Percentiles rank a stretch among this genome's conserved stretches.
Conservation (phyloP, 192 early-diverging fungal species). For the Coemansia sp. region DNA sequence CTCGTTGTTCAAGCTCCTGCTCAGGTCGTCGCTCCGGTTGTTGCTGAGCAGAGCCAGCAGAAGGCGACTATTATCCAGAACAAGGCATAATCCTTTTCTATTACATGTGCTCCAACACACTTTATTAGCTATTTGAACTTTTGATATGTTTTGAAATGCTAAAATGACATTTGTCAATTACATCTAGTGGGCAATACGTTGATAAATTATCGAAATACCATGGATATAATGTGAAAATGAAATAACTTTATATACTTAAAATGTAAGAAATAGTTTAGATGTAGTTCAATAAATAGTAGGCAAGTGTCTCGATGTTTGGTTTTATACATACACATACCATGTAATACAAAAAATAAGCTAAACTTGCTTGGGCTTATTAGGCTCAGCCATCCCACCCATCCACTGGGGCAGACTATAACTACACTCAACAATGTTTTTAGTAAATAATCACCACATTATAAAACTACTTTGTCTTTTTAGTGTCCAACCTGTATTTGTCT, state of each 20-base stretch:
- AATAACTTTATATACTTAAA: no score
- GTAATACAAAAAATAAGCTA: conserved; percentile 2
- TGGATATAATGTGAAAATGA: no score
- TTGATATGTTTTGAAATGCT: neutral
- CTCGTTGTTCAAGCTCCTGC: neutral
- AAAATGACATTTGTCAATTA: no score
- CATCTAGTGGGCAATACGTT: no score
- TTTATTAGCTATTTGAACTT: neutral
- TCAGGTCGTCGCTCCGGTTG: conserved; percentile 8
- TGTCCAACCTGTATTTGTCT: conserved; percentile 54
- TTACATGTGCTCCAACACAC: no score
- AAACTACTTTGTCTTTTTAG: conserved; percentile 41
- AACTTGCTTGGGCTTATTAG: conserved; percentile 37
- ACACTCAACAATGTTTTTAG: conserved; percentile 13
- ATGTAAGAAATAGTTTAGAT: no score
- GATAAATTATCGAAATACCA: no score
- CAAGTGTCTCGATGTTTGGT: no score
- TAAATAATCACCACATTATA: neutral
- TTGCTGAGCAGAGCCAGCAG: conserved; percentile 13
- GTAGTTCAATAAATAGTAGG: no score
- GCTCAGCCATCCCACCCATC: conserved; percentile 26
- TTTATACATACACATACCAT: no score
- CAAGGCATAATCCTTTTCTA: conserved; percentile 19
- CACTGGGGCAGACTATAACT: conserved; percentile 44
- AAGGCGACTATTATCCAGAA: conserved; percentile 43